Evolutionary conservation across 2,329 filamentous ascomycete species (phyloP).

Genomic region (Fusarium redolens): DNA sequence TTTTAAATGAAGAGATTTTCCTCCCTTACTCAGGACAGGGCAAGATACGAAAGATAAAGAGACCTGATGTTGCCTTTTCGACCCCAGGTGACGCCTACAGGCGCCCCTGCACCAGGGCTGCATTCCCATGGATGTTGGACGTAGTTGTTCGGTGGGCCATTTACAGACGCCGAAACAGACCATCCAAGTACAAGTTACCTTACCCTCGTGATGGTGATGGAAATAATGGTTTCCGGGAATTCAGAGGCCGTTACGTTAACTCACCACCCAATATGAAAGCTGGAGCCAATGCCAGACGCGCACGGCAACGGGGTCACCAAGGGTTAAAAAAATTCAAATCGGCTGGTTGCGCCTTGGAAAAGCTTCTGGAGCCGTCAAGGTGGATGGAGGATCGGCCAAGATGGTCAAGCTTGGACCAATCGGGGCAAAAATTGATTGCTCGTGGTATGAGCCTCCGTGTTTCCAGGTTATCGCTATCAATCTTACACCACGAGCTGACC

Average conservation of each 20-base stretch:
- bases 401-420: conserved; percentile 37
- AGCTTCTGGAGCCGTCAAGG: conserved; percentile 32
- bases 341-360: conserved; percentile 17
- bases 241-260: conserved; percentile 36
- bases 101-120: conserved; percentile 37
- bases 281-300: conserved; percentile 26
- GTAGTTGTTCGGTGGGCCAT: conserved; percentile 15
- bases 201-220: conserved; percentile 22
- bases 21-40: conserved; percentile 10
- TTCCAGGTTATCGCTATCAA: conserved; percentile 22
- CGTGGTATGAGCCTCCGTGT: conserved; percentile 36
- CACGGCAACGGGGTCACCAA: background rate
- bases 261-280: conserved; percentile 31
- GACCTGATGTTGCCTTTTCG: conserved; percentile 36
- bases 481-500: conserved; percentile 2
- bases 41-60: conserved; percentile 27
- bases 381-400: conserved; percentile 31
- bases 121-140: conserved; percentile 19
- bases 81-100: conserved; percentile 39
- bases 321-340: conserved; percentile 12
- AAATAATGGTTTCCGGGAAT: conserved; percentile 21
- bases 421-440: conserved; percentile 39
- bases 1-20: conserved; percentile 27
- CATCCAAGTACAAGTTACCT: conserved; percentile 36
- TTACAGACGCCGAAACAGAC: conserved; percentile 2